Evolutionary conservation across 345 rosid species (phyloP), one percentile per base, ranked within the genome.

Genomic region (Punica granatum): DNA sequence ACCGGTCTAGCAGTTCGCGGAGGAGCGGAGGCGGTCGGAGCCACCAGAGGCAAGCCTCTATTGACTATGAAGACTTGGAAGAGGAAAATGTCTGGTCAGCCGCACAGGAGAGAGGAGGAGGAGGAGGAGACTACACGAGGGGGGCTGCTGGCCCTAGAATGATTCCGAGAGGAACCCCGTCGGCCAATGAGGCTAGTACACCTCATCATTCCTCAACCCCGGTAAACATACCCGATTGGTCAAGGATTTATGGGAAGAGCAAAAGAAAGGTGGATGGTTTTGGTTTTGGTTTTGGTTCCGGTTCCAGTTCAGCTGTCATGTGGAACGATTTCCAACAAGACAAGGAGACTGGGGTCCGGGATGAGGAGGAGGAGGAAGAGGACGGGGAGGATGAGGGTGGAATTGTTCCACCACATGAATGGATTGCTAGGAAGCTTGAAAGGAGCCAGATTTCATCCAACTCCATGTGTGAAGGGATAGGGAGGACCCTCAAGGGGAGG

Each of bases 401-500:
- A 14, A 81, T 82, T 72, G 78, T 94, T 16, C 98, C 99, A 65
- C 99, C 99, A 59, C 99, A 94, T 74, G 99, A 91, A 79, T 94
- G 93, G 98, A 72, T 89, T 63, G 96, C 98, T 41, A 89, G 76
- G 77, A 90, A 82, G 87, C 85, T 88, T 42, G 87, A 89, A 49
- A 84, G 90, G 75, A 86, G 80, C 33, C 89, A 81, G 71, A 84
- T 95, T 75, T 89, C 99, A 41, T 90, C 99, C 0, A 89, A 84
- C 73, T 95, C 99, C 4, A 88, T 90, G 51, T 88, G 89, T 68
- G 98, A 95, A 80, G 98, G 99, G 36, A 63, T 83, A 59, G 99
- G 99, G 64, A 89, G 97, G 79, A 94, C 96, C 23, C 94, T 94
- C 68, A 91, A 94, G 74, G 99, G 99, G 43, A 89, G 99, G 77